A percentile compares a stretch with the other conserved stretches of the same genome.
Conservation (phyloP, 495 filamentous ascomycete genomes). For the Lasiosphaeria hispida region DNA sequence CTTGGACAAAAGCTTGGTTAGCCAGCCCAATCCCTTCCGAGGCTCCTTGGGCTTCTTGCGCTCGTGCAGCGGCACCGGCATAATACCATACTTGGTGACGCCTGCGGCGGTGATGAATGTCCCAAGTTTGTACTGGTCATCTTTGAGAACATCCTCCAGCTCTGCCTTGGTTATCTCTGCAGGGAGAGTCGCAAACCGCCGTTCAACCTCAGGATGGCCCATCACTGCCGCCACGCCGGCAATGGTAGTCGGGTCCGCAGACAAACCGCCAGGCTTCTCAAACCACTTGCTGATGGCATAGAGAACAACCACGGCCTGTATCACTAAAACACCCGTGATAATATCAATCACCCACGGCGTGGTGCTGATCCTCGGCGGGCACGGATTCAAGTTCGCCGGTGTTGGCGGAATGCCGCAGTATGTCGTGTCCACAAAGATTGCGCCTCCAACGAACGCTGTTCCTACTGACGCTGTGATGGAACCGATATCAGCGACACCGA, state of each 20-base stretch:
- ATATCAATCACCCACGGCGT: conserved; percentile 28
- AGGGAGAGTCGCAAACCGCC: conserved; percentile 18
- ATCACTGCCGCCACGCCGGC: conserved; percentile 30
- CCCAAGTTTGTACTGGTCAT: conserved; percentile 23
- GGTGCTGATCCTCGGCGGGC: conserved; percentile 21
- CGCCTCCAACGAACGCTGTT: conserved; percentile 22
- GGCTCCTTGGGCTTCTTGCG: neutral
- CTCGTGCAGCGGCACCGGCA: conserved; percentile 18
- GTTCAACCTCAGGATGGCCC: conserved; percentile 31
- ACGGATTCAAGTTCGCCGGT: conserved; percentile 11
- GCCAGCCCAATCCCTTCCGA: neutral
- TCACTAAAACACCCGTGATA: conserved; percentile 14
- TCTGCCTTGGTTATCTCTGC: conserved; percentile 20
- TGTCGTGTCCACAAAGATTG: conserved; percentile 25
- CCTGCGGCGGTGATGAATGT: conserved; percentile 19
- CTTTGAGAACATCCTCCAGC: conserved; percentile 19
- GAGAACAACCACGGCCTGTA: conserved; percentile 12
- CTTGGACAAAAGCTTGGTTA: conserved; percentile 2
- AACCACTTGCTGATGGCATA: conserved; percentile 22
- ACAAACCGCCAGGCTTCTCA: conserved; percentile 17
- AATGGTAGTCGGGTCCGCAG: conserved; percentile 28
- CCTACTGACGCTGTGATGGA: conserved; percentile 21
- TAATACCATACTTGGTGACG: conserved; percentile 24
- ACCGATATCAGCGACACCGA: conserved; percentile 14
- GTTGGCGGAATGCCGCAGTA: conserved; percentile 14